Evolutionary conservation across 192 early-diverging fungal species (phyloP).

Genomic region (Pecoramyces ruminantium): DNA sequence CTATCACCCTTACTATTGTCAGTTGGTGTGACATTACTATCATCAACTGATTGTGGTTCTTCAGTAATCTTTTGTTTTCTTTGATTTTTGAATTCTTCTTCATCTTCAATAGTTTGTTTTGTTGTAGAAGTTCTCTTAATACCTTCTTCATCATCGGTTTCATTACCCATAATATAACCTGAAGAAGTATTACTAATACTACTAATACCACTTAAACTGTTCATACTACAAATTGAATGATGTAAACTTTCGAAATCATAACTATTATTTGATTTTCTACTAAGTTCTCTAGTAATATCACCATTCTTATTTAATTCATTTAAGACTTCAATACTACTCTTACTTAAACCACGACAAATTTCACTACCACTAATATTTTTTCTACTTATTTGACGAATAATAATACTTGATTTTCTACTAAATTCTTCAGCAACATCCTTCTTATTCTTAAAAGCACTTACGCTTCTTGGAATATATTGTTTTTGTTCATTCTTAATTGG

Average conservation of each 20-base stretch:
- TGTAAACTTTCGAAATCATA: background rate
- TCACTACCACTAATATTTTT: background rate
- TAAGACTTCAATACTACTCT: background rate
- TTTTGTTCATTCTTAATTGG: background rate
- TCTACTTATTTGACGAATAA: background rate
- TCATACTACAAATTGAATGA: background rate
- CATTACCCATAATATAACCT: background rate
- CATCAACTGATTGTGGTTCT: too few relatives aligned
- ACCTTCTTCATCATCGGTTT: background rate
- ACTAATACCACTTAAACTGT: background rate
- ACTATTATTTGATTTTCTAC: background rate
- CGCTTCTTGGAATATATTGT: background rate
- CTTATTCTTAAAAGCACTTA: background rate
- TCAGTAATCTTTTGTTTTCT: too few relatives aligned
- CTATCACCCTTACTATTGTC: too few relatives aligned
- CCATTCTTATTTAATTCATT: background rate
- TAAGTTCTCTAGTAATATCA: background rate
- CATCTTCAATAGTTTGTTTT: background rate
- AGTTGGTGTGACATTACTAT: too few relatives aligned
- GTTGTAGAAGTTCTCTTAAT: background rate
- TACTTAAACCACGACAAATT: background rate
- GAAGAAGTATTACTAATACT: background rate
- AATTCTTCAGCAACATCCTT: background rate
- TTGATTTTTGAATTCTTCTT: background rate
- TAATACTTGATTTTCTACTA: background rate